Conservation (phyloP, 1,284 basidiomycete genomes). For the Singerocomus rubriflavus region DNA sequence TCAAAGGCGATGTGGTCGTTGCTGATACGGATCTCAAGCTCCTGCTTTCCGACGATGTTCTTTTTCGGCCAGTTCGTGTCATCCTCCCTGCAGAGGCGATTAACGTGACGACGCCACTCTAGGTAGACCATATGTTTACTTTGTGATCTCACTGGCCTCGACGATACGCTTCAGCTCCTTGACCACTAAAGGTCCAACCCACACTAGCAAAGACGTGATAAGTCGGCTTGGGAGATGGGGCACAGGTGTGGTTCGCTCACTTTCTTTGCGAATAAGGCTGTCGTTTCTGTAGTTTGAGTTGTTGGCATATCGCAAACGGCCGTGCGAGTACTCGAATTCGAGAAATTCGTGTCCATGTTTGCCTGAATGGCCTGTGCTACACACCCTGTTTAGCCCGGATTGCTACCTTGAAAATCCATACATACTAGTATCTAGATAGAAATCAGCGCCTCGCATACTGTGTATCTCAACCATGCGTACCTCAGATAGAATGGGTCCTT, state of each 20-base stretch:
- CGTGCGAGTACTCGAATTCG: constrained; percentile 97
- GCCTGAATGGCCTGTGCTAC: constrained; percentile 90
- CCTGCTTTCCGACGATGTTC: constrained; percentile 97
- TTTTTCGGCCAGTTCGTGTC: constrained; percentile 98
- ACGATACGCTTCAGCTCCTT: constrained; percentile 94
- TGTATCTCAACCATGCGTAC: constrained; percentile 39
- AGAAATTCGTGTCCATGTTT: constrained; percentile 98
- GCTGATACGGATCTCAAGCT: constrained; percentile 91
- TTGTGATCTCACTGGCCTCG: constrained; percentile 93
- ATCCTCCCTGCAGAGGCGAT: constrained; percentile 73
- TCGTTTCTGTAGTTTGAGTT: constrained; percentile 99
- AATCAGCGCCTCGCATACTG: background rate
- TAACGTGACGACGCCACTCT: background rate
- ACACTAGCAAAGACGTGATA: constrained; percentile 60
- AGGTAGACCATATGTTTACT: constrained; percentile 49
- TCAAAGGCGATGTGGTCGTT: constrained; percentile 98
- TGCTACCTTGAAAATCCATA: constrained; percentile 13
- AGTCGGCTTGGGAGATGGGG: background rate
- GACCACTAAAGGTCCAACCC: constrained; percentile 87
- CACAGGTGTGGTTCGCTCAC: constrained; percentile 48
- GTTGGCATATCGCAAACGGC: constrained; percentile 95
- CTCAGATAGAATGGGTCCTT: constrained; percentile 83
- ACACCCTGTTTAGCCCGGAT: constrained; percentile 9
- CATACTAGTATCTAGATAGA: constrained; percentile 79
- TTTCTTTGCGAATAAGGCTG: constrained; percentile 96